A percentile compares a stretch with the other conserved stretches of the same genome.
phyloP scores from a whole-genome alignment of 495 filamentous ascomycete species.

The Apiosordaria backusii region DNA sequence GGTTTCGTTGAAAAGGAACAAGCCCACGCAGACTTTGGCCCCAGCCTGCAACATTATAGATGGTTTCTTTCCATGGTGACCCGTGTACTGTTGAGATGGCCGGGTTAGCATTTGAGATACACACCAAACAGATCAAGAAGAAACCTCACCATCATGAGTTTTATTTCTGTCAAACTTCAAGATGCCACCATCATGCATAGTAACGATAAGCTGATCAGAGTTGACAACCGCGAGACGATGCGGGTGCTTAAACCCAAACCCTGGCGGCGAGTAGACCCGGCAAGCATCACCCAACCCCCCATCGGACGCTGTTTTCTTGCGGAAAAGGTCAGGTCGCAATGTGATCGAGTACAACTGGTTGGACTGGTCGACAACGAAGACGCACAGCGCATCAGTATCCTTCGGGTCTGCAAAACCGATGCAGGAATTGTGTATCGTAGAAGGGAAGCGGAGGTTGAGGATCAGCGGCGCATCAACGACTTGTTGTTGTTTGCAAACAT shows the following conservation, averaged over 20 bases:
- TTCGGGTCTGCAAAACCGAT: constrained; percentile 77
- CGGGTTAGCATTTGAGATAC: constrained; percentile 4
- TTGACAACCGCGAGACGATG: constrained; percentile 75
- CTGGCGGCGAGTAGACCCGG: constrained; percentile 65
- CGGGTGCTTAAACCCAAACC: constrained; percentile 72
- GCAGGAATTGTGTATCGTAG: constrained; percentile 65
- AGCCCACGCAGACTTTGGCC: constrained; percentile 65
- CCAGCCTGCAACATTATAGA: constrained; percentile 78
- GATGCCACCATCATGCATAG: constrained; percentile 78
- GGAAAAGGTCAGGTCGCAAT: constrained; percentile 77
- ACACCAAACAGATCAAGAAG: neutral
- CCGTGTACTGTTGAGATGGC: constrained; percentile 35
- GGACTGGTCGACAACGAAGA: constrained; percentile 74
- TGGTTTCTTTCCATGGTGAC: constrained; percentile 67
- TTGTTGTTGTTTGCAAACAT: constrained; percentile 67
- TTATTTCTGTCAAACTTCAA: constrained; percentile 65
- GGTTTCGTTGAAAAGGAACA: constrained; percentile 64
- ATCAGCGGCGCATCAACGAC: constrained; percentile 66
- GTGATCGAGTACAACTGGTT: constrained; percentile 78
- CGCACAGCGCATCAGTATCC: constrained; percentile 70
- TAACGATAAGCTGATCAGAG: constrained; percentile 68
- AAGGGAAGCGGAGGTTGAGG: constrained; percentile 71
- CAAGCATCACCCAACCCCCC: constrained; percentile 70
- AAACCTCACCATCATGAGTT: constrained; percentile 61
- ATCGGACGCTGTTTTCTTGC: constrained; percentile 61